Conservation (phyloP, 306 rosid genomes). For the Leucaena leucocephala region DNA sequence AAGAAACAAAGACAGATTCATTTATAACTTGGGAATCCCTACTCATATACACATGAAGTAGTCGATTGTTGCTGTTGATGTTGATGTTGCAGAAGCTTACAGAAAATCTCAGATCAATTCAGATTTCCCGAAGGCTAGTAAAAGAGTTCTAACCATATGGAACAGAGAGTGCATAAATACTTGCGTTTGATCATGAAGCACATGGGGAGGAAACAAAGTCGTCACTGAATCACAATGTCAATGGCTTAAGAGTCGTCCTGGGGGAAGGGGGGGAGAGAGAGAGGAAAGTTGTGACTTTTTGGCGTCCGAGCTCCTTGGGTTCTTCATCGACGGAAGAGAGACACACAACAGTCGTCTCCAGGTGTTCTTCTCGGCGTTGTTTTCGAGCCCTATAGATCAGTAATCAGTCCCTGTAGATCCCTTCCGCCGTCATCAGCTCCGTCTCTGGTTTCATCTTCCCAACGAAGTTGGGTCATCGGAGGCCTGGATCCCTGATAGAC, state of each 20-base stretch:
- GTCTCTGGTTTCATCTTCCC: no score
- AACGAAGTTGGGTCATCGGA: no score
- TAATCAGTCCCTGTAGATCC: no score
- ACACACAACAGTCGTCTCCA: no score
- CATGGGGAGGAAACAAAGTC: slow-evolving; percentile 70
- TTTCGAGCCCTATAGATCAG: no score
- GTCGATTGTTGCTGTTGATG: background rate
- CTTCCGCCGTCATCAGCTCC: no score
- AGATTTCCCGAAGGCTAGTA: background rate
- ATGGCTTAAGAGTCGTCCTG: slow-evolving; percentile 80
- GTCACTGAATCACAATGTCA: slow-evolving; percentile 74
- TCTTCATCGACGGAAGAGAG: no score
- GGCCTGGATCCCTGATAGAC: no score
- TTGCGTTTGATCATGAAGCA: slow-evolving; percentile 77
- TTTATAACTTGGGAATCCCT: background rate
- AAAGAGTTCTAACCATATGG: slow-evolving; percentile 59
- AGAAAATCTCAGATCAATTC: background rate
- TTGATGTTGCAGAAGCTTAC: background rate
- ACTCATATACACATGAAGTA: slow-evolving; percentile 19
- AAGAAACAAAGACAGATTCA: background rate
- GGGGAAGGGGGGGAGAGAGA: no score
- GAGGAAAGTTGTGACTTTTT: no score
- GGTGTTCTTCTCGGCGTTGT: no score
- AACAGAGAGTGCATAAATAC: slow-evolving; percentile 72
- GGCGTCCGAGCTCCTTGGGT: slow-evolving; percentile 73